phyloP scores from a whole-genome alignment of 1,139 yeast species.

The Debaryomyces singareniensis region DNA sequence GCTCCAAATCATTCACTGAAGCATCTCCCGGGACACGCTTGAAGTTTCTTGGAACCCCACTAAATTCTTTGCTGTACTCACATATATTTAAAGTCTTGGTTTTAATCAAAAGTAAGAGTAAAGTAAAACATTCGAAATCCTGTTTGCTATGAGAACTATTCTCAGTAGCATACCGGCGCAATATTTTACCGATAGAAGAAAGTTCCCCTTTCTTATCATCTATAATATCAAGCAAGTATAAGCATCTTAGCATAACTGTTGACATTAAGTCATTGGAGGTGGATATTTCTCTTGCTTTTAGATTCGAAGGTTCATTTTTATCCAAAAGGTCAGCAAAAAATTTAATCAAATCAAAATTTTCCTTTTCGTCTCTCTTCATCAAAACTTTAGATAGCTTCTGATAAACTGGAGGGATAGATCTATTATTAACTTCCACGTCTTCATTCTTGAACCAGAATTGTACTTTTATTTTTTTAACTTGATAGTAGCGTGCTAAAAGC shows the following conservation, averaged over 20 bases:
- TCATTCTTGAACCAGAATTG: constrained; percentile 56
- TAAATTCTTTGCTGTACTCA: constrained; percentile 24
- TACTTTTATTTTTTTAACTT: constrained; percentile 59
- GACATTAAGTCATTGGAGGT: constrained; percentile 50
- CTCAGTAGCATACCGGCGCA: constrained; percentile 29
- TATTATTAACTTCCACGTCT: constrained; percentile 41
- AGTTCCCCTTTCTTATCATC: constrained; percentile 36
- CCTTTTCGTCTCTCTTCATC: constrained; percentile 14
- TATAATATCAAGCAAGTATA: constrained; percentile 52
- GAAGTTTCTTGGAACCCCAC: constrained; percentile 30
- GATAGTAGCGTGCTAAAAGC: constrained; percentile 78
- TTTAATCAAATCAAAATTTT: constrained; percentile 27
- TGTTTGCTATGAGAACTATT: constrained; percentile 13
- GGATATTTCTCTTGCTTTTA: constrained; percentile 19
- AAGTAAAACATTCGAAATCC: constrained; percentile 29
- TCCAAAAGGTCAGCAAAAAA: constrained; percentile 26
- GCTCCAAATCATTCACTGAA: constrained; percentile 20
- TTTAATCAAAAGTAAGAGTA: constrained; percentile 39
- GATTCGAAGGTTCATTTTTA: constrained; percentile 6
- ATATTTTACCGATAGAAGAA: constrained; percentile 51
- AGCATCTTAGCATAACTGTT: constrained; percentile 53
- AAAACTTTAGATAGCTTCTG: constrained; percentile 28
- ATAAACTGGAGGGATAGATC: constrained; percentile 39
- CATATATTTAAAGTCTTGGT: constrained; percentile 24
- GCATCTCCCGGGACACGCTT: constrained; percentile 26